Percentiles rank a stretch among this genome's conserved stretches.
phyloP scores from a whole-genome alignment of 108 stramenopile genomes.

The Aureococcus anophagefferens region DNA sequence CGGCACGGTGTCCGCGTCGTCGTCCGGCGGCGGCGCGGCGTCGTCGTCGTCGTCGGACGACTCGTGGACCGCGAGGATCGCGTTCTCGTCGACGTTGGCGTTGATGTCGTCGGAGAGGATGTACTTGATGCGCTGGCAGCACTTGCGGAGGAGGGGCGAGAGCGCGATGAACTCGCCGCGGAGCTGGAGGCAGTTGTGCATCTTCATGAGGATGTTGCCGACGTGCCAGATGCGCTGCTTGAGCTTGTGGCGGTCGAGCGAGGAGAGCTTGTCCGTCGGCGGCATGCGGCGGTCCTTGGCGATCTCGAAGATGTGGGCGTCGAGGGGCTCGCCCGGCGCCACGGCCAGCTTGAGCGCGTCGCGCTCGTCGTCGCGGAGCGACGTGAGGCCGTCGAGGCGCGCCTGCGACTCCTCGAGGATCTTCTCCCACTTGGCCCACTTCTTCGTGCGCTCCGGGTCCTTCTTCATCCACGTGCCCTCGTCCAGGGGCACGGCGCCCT shows the following conservation, averaged over 20 bases:
- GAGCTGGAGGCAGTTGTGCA: constrained; percentile 78
- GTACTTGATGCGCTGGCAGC: background rate
- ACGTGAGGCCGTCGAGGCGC: constrained; percentile 51
- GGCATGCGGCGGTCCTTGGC: constrained; percentile 72
- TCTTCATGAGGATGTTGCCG: constrained; percentile 68
- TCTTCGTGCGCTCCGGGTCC: constrained; percentile 35
- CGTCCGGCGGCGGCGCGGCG: background rate
- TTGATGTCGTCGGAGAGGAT: background rate
- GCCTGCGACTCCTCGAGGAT: constrained; percentile 46
- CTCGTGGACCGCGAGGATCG: background rate
- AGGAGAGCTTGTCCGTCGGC: constrained; percentile 59
- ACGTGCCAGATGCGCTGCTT: constrained; percentile 73
- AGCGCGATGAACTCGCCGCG: background rate
- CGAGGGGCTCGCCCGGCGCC: constrained; percentile 55
- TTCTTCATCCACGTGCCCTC: constrained; percentile 15
- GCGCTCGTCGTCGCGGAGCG: constrained; percentile 58
- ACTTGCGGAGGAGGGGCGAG: background rate
- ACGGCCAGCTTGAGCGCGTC: constrained; percentile 52
- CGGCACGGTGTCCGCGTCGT: too few relatives aligned
- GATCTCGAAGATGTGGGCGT: constrained; percentile 82
- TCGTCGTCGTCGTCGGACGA: background rate
- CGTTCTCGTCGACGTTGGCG: background rate
- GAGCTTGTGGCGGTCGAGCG: constrained; percentile 69
- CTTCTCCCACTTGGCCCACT: constrained; percentile 70
- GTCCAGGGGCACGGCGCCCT: constrained; percentile 53